Conservation (phyloP, 2,329 filamentous ascomycete genomes). For the Aspergillus viridinutans region DNA sequence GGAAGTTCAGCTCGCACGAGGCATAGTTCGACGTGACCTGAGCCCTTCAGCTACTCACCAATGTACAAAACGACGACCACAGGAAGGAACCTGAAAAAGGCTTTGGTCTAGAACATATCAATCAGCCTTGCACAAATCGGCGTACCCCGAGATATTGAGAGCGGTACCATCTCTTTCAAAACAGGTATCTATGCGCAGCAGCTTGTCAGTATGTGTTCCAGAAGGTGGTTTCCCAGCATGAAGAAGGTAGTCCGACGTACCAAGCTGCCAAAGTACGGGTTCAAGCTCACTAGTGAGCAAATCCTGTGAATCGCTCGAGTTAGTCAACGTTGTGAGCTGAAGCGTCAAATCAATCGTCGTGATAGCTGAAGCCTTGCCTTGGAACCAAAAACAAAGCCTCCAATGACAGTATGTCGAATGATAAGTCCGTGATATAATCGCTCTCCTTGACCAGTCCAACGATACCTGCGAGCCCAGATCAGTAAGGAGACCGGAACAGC, state of each 20-base stretch:
- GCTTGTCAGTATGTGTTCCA: constrained; percentile 13
- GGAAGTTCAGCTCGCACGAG: constrained; percentile 5
- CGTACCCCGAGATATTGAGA: not conserved
- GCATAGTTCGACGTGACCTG: not conserved
- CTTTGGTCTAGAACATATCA: constrained; percentile 57
- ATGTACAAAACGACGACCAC: constrained; percentile 78
- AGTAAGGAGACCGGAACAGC: constrained; percentile 1
- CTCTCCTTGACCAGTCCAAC: constrained; percentile 62
- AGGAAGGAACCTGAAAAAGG: constrained; percentile 78
- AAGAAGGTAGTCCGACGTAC: constrained; percentile 24
- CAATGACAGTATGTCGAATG: constrained; percentile 84
- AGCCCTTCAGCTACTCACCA: constrained; percentile 41
- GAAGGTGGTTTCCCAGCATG: constrained; percentile 1
- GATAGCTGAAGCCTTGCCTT: constrained; percentile 36
- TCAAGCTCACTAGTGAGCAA: constrained; percentile 79
- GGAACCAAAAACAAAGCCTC: constrained; percentile 89
- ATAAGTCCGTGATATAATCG: constrained; percentile 63
- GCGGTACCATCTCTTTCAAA: constrained; percentile 75
- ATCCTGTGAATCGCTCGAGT: constrained; percentile 50
- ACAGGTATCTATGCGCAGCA: constrained; percentile 63
- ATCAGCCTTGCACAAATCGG: constrained; percentile 23
- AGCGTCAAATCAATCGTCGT: constrained; percentile 5
- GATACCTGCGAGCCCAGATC: constrained; percentile 47
- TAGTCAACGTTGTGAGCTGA: constrained; percentile 7
- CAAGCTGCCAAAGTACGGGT: constrained; percentile 71